Evolutionary conservation across 768 basidiomycete genomes (phyloP).

Genomic region (Agaricus sinodeliciosus): DNA sequence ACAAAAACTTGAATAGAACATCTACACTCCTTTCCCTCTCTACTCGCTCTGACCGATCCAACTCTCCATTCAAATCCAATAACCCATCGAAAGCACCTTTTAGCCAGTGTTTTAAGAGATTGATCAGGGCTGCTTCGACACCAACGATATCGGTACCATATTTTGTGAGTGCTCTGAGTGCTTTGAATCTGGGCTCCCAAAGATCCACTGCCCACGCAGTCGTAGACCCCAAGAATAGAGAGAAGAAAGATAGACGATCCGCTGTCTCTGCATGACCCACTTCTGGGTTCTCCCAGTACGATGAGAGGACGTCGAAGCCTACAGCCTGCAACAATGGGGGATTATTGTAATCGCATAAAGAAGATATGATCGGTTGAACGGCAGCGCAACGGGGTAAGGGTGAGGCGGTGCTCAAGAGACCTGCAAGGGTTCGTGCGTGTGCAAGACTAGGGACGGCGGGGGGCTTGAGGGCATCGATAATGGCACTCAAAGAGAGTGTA

Average conservation of each 20-base stretch:
- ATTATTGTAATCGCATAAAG: slow-evolving; percentile 48
- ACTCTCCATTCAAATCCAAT: slow-evolving; percentile 23
- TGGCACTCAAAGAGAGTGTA: slow-evolving; percentile 24
- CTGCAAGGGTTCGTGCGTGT: slow-evolving; percentile 57
- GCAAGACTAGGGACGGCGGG: slow-evolving; percentile 59
- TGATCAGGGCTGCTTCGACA: slow-evolving; percentile 51
- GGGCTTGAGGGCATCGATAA: slow-evolving; percentile 42
- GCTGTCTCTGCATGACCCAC: slow-evolving; percentile 38
- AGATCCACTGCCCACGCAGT: slow-evolving; percentile 57
- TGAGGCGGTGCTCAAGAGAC: slow-evolving; percentile 39
- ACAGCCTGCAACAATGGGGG: slow-evolving; percentile 55
- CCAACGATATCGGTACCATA: slow-evolving; percentile 57
- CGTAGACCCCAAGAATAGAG: slow-evolving; percentile 45
- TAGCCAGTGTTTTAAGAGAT: slow-evolving; percentile 59
- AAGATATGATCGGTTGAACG: slow-evolving; percentile 55
- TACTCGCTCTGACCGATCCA: slow-evolving; percentile 34
- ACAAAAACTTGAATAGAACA: slow-evolving; percentile 52
- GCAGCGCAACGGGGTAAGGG: slow-evolving; percentile 46
- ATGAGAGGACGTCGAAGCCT: slow-evolving; percentile 66
- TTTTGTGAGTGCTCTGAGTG: slow-evolving; percentile 57
- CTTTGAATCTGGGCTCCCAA: slow-evolving; percentile 67
- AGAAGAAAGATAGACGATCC: slow-evolving; percentile 59
- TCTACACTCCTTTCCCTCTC: slow-evolving; percentile 65
- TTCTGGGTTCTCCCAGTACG: slow-evolving; percentile 61
- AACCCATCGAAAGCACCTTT: slow-evolving; percentile 55